Percentiles rank a stretch among this genome's conserved stretches.
These are phyloP conservation scores for Teratosphaeria epicoccoides DNA, from an alignment of 2,329 filamentous ascomycete genomes.

Conservation along the genomic window DNA sequence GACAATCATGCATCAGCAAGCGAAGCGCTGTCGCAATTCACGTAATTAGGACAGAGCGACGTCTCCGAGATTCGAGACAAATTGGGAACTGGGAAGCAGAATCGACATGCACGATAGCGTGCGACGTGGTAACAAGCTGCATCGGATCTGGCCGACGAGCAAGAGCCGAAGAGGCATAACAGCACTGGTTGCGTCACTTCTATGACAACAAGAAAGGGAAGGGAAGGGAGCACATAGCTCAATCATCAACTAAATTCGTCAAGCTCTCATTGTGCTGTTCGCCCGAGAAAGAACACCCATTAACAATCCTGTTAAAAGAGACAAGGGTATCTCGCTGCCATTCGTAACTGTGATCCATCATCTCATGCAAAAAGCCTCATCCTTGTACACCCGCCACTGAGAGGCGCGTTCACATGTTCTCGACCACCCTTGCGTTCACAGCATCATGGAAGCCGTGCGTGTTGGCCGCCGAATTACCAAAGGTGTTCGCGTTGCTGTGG, in stretches of 20 bases:
- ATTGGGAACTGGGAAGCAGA: not conserved
- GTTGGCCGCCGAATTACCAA: slow-evolving; percentile 7
- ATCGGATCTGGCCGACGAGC: not conserved
- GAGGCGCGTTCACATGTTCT: slow-evolving; percentile 60
- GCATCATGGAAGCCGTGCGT: slow-evolving; percentile 58
- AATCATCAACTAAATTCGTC: not conserved
- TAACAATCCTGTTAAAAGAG: not conserved
- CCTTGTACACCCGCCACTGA: not conserved
- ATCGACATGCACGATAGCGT: not conserved
- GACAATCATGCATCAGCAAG: not conserved
- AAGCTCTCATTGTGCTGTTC: not conserved
- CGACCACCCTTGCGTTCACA: slow-evolving; percentile 69
- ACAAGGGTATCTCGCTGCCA: not conserved
- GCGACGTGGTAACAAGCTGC: not conserved
- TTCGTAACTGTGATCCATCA: not conserved
- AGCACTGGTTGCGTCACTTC: not conserved
- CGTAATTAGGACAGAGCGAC: not conserved
- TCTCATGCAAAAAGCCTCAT: not conserved
- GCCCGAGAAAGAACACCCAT: not conserved
- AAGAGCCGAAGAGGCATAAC: not conserved
- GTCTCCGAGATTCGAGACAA: not conserved
- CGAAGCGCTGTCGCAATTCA: not conserved
- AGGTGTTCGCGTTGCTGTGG: slow-evolving; percentile 6
- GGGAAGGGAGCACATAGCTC: not conserved
- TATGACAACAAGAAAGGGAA: not conserved